These are phyloP conservation scores for Meyerozyma athensensis DNA, from an alignment of 1,139 yeast genomes.

Conservation along the genomic window DNA sequence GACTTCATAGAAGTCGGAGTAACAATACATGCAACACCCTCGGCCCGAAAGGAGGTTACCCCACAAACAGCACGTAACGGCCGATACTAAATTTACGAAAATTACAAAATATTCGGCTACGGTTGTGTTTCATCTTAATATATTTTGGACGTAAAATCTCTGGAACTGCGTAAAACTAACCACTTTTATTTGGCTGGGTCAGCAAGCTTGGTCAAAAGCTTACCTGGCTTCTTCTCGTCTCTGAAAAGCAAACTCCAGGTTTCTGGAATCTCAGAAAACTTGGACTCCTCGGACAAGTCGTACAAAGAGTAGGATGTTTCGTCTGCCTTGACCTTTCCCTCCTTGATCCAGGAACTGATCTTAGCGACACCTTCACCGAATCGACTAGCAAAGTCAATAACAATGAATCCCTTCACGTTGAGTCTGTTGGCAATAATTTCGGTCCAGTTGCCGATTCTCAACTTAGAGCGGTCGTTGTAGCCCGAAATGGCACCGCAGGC, in stretches of 20 bases:
- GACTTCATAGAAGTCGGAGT: too few relatives aligned
- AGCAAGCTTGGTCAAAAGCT: constrained; percentile 21
- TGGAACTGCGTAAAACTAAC: too few relatives aligned
- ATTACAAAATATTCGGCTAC: too few relatives aligned
- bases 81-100: too few relatives aligned
- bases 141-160: too few relatives aligned
- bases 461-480: constrained; percentile 18
- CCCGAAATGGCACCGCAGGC: constrained; percentile 31
- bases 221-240: constrained; percentile 26
- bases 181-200: too few relatives aligned
- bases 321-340: constrained; percentile 17
- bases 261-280: constrained; percentile 35
- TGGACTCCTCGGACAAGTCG: constrained; percentile 28
- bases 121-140: too few relatives aligned
- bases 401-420: constrained; percentile 18
- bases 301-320: constrained; percentile 26
- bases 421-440: constrained; percentile 22
- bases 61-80: too few relatives aligned
- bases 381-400: constrained; percentile 15
- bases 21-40: too few relatives aligned
- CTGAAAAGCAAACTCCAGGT: constrained; percentile 41
- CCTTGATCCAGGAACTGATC: constrained; percentile 16
- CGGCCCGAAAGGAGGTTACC: too few relatives aligned
- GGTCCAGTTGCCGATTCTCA: constrained; percentile 18
- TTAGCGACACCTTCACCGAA: constrained; percentile 12